phyloP scores from a whole-genome alignment of 495 filamentous ascomycete genomes.

The Neurospora sp. region DNA sequence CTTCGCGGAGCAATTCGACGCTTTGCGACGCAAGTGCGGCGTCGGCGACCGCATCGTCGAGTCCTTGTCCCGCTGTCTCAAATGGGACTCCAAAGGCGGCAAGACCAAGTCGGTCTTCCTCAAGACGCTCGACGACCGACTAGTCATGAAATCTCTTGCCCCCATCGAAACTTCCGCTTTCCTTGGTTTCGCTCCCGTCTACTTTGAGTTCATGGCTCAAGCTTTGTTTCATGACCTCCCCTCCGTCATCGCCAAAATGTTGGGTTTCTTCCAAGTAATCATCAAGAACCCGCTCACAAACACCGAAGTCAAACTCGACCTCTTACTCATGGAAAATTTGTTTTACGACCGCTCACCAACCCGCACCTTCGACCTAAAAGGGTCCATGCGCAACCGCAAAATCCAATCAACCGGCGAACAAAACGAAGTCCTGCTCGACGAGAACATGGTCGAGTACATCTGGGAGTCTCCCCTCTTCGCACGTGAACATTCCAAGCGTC shows the following conservation, averaged over 20 bases:
- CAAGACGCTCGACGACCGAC: slow-evolving; percentile 89
- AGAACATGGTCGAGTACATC: slow-evolving; percentile 99
- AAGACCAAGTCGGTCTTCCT: slow-evolving; percentile 98
- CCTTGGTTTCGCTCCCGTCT: slow-evolving; percentile 86
- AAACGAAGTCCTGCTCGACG: slow-evolving; percentile 92
- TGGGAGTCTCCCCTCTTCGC: slow-evolving; percentile 94
- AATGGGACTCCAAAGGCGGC: slow-evolving; percentile 97
- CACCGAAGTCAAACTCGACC: slow-evolving; percentile 87
- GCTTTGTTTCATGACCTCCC: slow-evolving; percentile 93
- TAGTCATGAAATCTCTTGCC: slow-evolving; percentile 71
- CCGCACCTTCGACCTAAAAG: slow-evolving; percentile 95
- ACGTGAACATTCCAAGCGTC: slow-evolving; percentile 83
- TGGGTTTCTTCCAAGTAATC: slow-evolving; percentile 93
- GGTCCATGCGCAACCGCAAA: slow-evolving; percentile 95
- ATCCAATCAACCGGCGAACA: slow-evolving; percentile 90
- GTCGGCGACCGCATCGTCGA: slow-evolving; percentile 90
- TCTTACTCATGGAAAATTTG: slow-evolving; percentile 96
- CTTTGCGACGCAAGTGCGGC: slow-evolving; percentile 82
- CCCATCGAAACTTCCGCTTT: slow-evolving; percentile 89
- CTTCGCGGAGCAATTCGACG: slow-evolving; percentile 96
- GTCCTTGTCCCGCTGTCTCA: slow-evolving; percentile 85
- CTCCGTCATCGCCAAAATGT: slow-evolving; percentile 97
- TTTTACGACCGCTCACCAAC: slow-evolving; percentile 92
- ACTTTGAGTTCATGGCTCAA: slow-evolving; percentile 95
- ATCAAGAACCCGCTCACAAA: slow-evolving; percentile 93